Conservation (phyloP, 352 stramenopile species). For the Phytophthora pisi region DNA sequence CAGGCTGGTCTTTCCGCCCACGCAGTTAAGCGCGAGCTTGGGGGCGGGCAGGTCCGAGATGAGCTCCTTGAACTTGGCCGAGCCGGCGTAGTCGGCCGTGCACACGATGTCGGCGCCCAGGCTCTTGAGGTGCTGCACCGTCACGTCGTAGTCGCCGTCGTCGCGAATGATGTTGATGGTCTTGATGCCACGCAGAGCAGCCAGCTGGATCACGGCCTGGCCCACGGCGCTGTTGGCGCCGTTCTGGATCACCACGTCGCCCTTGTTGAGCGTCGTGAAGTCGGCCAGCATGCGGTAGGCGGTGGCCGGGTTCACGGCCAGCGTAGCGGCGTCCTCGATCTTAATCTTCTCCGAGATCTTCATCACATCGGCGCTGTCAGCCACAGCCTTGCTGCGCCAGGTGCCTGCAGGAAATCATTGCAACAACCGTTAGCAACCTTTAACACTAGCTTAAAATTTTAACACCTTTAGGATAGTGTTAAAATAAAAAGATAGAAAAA, state of each 20-base stretch:
- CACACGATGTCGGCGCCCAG: slow-evolving; percentile 80
- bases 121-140: slow-evolving; percentile 78
- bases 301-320: slow-evolving; percentile 85
- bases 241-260: slow-evolving; percentile 92
- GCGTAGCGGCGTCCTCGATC: slow-evolving; percentile 81
- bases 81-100: slow-evolving; percentile 74
- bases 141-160: slow-evolving; percentile 80
- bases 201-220: slow-evolving; percentile 89
- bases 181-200: slow-evolving; percentile 85
- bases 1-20: slow-evolving; percentile 72
- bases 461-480: neutral
- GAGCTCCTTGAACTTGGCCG: slow-evolving; percentile 86
- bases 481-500: neutral
- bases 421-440: slow-evolving; percentile 9
- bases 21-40: slow-evolving; percentile 87
- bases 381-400: slow-evolving; percentile 78
- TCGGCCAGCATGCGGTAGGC: slow-evolving; percentile 88
- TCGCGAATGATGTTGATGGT: slow-evolving; percentile 92
- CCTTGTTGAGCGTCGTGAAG: slow-evolving; percentile 76
- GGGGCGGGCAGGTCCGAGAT: slow-evolving; percentile 80
- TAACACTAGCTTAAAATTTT: neutral
- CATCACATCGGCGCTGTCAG: slow-evolving; percentile 64
- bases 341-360: slow-evolving; percentile 87
- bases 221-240: slow-evolving; percentile 88
- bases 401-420: slow-evolving; percentile 38